Base-by-base conservation (phyloP, 257 asterid genomes). In the Cordia subcordata region DNA sequence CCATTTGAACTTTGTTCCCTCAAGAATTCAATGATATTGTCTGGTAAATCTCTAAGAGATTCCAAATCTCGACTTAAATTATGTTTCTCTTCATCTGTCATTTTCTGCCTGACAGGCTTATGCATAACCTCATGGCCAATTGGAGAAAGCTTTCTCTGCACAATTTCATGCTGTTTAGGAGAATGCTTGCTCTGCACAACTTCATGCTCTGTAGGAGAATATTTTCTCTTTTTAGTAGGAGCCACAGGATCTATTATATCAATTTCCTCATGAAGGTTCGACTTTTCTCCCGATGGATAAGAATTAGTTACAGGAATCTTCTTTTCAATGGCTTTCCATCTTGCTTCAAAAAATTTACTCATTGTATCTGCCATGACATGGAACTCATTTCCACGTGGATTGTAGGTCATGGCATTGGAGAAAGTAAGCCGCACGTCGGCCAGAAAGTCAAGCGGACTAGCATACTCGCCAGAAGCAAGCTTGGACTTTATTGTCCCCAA, bases 361-460 rank as follows among this genome's bases (percentile, higher is more conserved):
- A 64, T 38, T 32, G 49, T 49, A 18, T 64, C 68, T 8, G 68
- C 68, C 68, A 64, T 64, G 52, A 55, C 44, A 17, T 64, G 68
- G 16, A 64, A 61, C 54, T 64, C 68, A 38, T 64, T 58, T 47
- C 68, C 68, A 20, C 46, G 13, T 11, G 68, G 68, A 5, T 64
- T 64, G 57, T 64, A 64, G 20, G 53, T 22, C 68, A 64, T 64
- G 18, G 68, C 68, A 42, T 54, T 64, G 55, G 37, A 35, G 39
- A 64, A 64, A 18, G 60, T 56, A n/a, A 64, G 68, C 32, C 68
- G 57, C 35, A 64, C 50, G 54, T 64, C 68, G 45, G 19, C 68
- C 0, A 58, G 35, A 18, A 64, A 64, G 19, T 64, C 60, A 9
- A 53, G 33, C 0, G 62, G 61, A 12, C 33, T 53, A 38, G 49